Conservation (phyloP, 2,329 filamentous ascomycete species). For the Sporothrix sp. region DNA sequence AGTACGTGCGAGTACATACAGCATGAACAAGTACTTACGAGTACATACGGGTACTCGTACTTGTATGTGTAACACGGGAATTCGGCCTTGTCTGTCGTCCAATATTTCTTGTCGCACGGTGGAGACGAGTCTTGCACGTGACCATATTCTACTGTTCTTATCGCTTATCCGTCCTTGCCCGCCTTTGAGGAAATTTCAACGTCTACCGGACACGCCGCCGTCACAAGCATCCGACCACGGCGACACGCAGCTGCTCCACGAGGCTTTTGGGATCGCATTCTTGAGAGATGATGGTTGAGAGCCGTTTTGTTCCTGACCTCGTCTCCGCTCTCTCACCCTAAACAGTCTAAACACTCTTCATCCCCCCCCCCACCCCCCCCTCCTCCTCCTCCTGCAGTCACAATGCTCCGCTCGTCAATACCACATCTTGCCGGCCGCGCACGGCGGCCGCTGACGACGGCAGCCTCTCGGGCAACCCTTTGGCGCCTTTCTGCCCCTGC, state of each 20-base stretch:
- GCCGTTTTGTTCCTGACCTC: background rate
- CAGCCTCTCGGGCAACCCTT: background rate
- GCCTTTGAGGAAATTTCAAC: conserved; percentile 11
- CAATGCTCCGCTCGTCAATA: conserved; percentile 15
- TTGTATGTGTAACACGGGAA: no score
- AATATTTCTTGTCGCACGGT: no score
- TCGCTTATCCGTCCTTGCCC: conserved; percentile 10
- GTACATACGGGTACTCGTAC: no score
- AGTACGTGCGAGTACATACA: no score
- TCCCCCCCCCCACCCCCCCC: background rate
- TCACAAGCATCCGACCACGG: background rate
- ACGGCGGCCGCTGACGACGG: conserved; percentile 5
- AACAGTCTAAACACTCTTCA: background rate
- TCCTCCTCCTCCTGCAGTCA: background rate
- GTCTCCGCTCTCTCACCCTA: background rate
- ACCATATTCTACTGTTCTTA: background rate
- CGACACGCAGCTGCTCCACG: background rate
- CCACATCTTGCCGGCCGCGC: conserved; percentile 12
- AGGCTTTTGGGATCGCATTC: background rate
- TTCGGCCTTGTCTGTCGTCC: no score
- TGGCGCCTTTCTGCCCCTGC: background rate
- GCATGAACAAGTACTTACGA: no score
- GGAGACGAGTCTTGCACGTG: no score
- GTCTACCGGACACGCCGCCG: background rate
- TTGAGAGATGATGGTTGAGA: background rate